These are phyloP conservation scores for Picea glauca DNA, from an alignment of 75 land plant species.

Conservation along the genomic window DNA sequence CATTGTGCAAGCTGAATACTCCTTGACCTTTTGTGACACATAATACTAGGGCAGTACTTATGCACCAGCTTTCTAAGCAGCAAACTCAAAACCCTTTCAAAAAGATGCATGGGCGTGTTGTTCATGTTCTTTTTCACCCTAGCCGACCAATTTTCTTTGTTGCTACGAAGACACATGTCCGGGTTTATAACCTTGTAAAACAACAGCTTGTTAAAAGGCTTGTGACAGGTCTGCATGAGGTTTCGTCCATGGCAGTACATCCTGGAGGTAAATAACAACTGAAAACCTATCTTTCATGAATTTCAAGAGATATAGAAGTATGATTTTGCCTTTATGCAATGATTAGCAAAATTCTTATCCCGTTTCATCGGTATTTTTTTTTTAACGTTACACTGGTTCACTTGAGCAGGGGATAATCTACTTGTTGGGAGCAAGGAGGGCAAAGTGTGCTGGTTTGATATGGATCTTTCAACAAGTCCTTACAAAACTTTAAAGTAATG, in stretches of 20 bases:
- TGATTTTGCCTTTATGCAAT: not conserved
- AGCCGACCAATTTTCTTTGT: slow-evolving; percentile 69
- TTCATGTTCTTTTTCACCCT: slow-evolving; percentile 81
- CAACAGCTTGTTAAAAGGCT: slow-evolving; percentile 82
- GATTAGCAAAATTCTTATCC: not conserved
- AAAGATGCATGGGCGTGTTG: slow-evolving; percentile 83
- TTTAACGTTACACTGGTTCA: not conserved
- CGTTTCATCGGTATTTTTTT: not conserved
- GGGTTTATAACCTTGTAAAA: slow-evolving; percentile 84
- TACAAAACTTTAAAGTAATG: slow-evolving; percentile 51
- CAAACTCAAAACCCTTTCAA: slow-evolving; percentile 73
- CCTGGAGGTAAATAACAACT: slow-evolving; percentile 58
- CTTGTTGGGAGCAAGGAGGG: slow-evolving; percentile 90
- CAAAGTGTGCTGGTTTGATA: slow-evolving; percentile 93
- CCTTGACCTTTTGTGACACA: slow-evolving; percentile 56
- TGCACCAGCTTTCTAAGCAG: slow-evolving; percentile 94
- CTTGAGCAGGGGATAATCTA: slow-evolving; percentile 77
- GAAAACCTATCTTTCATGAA: not conserved
- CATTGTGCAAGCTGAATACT: not conserved
- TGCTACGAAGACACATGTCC: slow-evolving; percentile 82
- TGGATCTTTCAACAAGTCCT: slow-evolving; percentile 89
- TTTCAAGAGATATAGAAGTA: not conserved
- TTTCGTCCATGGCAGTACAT: slow-evolving; percentile 92
- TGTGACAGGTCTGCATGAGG: slow-evolving; percentile 75
- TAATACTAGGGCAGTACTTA: slow-evolving; percentile 77